A percentile compares a stretch with the other conserved stretches of the same genome.
phyloP scores from a whole-genome alignment of 177 flowering plant genomes.

The Tripterygium wilfordii region DNA sequence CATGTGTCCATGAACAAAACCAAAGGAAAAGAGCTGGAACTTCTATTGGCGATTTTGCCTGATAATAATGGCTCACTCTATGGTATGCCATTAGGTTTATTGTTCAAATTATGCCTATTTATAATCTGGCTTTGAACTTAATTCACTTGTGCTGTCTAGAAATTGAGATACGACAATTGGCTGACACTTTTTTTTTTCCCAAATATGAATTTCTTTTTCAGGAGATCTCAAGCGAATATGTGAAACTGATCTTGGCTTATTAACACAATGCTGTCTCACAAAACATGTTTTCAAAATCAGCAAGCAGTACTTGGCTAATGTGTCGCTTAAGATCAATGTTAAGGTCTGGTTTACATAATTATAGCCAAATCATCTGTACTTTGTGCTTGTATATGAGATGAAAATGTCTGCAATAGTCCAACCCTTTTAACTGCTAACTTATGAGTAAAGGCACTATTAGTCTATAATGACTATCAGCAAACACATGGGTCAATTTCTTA shows the following conservation, averaged over 20 bases:
- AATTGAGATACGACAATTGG: neutral
- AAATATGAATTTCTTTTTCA: slow-evolving; percentile 22
- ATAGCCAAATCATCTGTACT: neutral
- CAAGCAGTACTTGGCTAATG: slow-evolving; percentile 92
- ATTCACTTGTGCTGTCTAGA: slow-evolving; percentile 1
- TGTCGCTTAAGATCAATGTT: slow-evolving; percentile 87
- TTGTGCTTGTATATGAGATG: no score
- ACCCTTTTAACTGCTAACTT: no score
- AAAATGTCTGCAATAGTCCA: no score
- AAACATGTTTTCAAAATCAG: slow-evolving; percentile 86
- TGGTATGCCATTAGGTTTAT: slow-evolving; percentile 40
- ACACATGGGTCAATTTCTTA: no score
- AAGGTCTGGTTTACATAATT: slow-evolving; percentile 41
- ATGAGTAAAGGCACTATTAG: no score
- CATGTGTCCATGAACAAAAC: slow-evolving; percentile 62
- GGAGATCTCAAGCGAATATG: slow-evolving; percentile 95
- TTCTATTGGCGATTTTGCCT: slow-evolving; percentile 77
- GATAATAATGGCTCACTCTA: slow-evolving; percentile 91
- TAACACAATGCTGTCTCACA: slow-evolving; percentile 92
- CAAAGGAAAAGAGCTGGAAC: slow-evolving; percentile 84
- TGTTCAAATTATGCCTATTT: slow-evolving; percentile 1
- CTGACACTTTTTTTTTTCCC: neutral
- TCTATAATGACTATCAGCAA: no score
- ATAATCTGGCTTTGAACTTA: slow-evolving; percentile 1
- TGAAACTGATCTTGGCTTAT: slow-evolving; percentile 90